phyloP scores from a whole-genome alignment of 2,329 filamentous ascomycete species.

The Byssochlamys sp. region DNA sequence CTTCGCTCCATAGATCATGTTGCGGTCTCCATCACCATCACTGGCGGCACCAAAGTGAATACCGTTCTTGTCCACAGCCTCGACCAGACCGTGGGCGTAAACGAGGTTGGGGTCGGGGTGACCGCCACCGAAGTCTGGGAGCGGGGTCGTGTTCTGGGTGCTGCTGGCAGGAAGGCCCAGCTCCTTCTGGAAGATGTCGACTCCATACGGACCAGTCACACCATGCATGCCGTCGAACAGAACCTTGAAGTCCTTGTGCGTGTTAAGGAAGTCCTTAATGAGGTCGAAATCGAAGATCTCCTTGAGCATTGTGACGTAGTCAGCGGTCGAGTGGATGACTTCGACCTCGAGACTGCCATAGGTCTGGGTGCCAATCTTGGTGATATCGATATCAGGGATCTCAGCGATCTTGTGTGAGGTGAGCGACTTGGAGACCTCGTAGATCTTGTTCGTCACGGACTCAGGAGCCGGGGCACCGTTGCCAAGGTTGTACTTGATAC shows the following conservation, averaged over 20 bases:
- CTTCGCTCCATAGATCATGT: conserved; percentile 99
- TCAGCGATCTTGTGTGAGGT: conserved; percentile 85
- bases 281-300: conserved; percentile 96
- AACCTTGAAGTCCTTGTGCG: conserved; percentile 86
- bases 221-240: conserved; percentile 90
- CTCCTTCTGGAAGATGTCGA: conserved; percentile 89
- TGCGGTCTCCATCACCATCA: conserved; percentile 94
- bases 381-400: conserved; percentile 76
- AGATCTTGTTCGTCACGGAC: conserved; percentile 96
- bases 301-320: conserved; percentile 93
- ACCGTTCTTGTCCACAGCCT: conserved; percentile 78
- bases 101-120: conserved; percentile 97
- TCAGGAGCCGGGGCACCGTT: conserved; percentile 95
- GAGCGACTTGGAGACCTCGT: conserved; percentile 77
- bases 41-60: conserved; percentile 95
- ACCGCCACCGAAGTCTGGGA: conserved; percentile 90
- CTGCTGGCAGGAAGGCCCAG: conserved; percentile 67
- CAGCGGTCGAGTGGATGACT: conserved; percentile 81
- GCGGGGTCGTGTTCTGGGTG: conserved; percentile 85
- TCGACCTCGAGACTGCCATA: conserved; percentile 87
- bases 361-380: conserved; percentile 68
- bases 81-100: conserved; percentile 88
- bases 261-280: conserved; percentile 84
- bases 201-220: conserved; percentile 90
- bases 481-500: conserved; percentile 98